Conservation (phyloP, 805 yeast genomes). For the Kazachstania bromeliacearum region DNA sequence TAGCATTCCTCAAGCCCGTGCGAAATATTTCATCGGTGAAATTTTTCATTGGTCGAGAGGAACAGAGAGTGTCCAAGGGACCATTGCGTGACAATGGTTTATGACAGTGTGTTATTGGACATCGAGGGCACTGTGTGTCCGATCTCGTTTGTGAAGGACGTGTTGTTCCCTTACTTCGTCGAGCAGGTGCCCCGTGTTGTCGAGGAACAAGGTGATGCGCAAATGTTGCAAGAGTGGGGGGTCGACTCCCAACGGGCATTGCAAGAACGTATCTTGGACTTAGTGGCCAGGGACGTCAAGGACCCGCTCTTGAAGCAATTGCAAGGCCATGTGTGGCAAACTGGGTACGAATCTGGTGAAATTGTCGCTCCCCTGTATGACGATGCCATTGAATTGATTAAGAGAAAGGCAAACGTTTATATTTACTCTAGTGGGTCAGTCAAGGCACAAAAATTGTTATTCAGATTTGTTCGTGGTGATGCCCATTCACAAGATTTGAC, state of each 20-base stretch:
- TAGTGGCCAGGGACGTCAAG: constrained; percentile 64
- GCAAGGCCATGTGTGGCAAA: constrained; percentile 77
- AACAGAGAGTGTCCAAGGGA: not conserved
- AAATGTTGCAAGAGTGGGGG: too few species aligned
- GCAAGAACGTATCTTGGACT: constrained; percentile 38
- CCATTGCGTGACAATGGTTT: not conserved
- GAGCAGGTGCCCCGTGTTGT: constrained; percentile 37
- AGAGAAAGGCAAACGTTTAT: constrained; percentile 40
- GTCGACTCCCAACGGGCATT: constrained; percentile 23
- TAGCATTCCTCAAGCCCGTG: too few species aligned
- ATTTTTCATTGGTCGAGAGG: too few species aligned
- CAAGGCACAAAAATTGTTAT: constrained; percentile 73
- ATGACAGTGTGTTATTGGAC: constrained; percentile 49
- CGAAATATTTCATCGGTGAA: too few species aligned
- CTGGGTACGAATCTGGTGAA: constrained; percentile 70
- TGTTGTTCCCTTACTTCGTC: constrained; percentile 67
- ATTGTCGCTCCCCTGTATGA: constrained; percentile 65
- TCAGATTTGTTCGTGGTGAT: constrained; percentile 44
- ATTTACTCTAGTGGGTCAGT: constrained; percentile 89
- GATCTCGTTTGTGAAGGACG: constrained; percentile 76
- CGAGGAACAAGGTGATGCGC: constrained; percentile 21
- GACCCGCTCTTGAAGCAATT: constrained; percentile 66
- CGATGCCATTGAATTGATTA: constrained; percentile 59
- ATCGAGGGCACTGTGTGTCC: constrained; percentile 94
- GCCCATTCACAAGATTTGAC: constrained; percentile 40